A percentile compares a stretch with the other conserved stretches of the same genome.
Evolutionary conservation across 352 stramenopile species (phyloP).

Genomic region (Lagenidium giganteum): DNA sequence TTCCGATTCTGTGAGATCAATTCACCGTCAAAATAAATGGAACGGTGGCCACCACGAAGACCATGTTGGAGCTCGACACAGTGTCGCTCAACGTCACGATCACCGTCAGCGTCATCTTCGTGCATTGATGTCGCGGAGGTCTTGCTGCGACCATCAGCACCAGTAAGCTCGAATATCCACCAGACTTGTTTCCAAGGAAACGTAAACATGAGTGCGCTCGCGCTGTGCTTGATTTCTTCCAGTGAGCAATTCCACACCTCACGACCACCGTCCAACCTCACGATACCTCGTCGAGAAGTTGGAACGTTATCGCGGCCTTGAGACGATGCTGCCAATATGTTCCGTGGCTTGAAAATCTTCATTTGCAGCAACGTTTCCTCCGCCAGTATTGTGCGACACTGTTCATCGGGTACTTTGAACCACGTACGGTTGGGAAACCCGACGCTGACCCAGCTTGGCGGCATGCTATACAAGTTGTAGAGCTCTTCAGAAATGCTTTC

Average conservation of each 20-base stretch:
- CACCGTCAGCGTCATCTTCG: too few relatives aligned
- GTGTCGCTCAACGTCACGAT: constrained; percentile 37
- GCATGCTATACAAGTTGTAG: constrained; percentile 60
- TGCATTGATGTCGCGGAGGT: too few relatives aligned
- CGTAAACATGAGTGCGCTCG: constrained; percentile 58
- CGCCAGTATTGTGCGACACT: constrained; percentile 37
- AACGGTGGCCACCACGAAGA: constrained; percentile 51
- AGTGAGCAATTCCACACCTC: constrained; percentile 47
- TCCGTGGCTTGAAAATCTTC: constrained; percentile 46
- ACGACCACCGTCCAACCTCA: constrained; percentile 31
- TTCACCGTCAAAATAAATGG: constrained; percentile 55
- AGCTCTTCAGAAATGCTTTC: constrained; percentile 51
- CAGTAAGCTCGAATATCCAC: constrained; percentile 55
- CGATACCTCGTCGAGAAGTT: constrained; percentile 33
- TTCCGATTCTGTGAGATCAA: constrained; percentile 47
- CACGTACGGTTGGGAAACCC: constrained; percentile 58
- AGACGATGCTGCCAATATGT: constrained; percentile 51
- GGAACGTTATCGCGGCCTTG: constrained; percentile 51
- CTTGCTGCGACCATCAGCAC: too few relatives aligned
- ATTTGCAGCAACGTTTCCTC: constrained; percentile 59
- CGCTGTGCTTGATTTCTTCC: constrained; percentile 68
- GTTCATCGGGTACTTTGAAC: constrained; percentile 64
- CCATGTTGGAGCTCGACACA: constrained; percentile 62
- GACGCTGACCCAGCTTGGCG: constrained; percentile 62
- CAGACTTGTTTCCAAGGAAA: constrained; percentile 77